Base-by-base conservation (phyloP, 768 basidiomycete genomes). In the Brasilioporus rufonigricans region DNA sequence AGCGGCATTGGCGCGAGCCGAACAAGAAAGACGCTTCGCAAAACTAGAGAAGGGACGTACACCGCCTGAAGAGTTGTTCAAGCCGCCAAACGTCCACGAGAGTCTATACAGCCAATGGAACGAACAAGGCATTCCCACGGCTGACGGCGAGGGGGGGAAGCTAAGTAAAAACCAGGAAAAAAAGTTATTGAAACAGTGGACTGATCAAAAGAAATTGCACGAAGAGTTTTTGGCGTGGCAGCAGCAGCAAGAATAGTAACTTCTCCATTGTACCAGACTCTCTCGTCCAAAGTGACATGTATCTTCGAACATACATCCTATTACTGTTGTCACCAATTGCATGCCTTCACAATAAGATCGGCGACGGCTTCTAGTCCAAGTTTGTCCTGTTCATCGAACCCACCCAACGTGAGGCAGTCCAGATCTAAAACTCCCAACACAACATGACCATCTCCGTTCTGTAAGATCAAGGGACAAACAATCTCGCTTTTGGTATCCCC, bases 401-500 rank as follows among this genome's bases (percentile, higher is more conserved):
- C 92, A 6, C 66, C 73, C 16, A 82, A 57, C 3, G 77, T 82
- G 23, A 93, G 81, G 61, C 91, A 94, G 66, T 97, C 95, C 41
- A 98, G 74, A 73, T 98, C 94, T 39, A 97, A 72, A 19, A 87
- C 84, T n/a, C 85, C 85, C 44, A 82, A 53, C 19, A 74, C 70
- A 29, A 65, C 61, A 26, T 66, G 64, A n/a, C 61, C 71, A 36
- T 69, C 70, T 48, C 69, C 65, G 23, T 53, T 49, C 32, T 57
- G 59, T 36, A 78, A 60, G 43, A 85, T 66, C 18, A 98, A 76
- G 8, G 95, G 95, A 47, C 89, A 75, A 23, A 97, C 94, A 47
- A 98, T 84, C 69, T 98, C 96, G 62, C 90, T 91, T 64, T 87
- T 86, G 2, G 95, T 96, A 50, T 87, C 84, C 21, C 85, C 90